A percentile compares a stretch with the other conserved stretches of the same genome.
phyloP scores from a whole-genome alignment of 768 basidiomycete species.

The Suillus americanus region DNA sequence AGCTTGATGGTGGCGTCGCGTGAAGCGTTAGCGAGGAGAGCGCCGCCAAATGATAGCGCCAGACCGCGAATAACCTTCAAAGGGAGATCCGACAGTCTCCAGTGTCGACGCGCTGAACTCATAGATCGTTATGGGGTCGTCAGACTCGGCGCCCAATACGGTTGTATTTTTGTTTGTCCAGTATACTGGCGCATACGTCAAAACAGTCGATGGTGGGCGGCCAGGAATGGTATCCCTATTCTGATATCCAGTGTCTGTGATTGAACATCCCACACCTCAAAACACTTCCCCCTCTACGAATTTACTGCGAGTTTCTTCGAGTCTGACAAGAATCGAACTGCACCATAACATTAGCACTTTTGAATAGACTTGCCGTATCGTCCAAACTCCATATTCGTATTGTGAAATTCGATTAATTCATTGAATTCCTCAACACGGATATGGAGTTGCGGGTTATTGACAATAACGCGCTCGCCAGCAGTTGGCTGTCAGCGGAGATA shows the following conservation, averaged over 20 bases:
- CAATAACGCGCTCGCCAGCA: neutral
- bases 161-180: neutral
- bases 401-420: too few relatives aligned
- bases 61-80: neutral
- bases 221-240: too few relatives aligned
- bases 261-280: neutral
- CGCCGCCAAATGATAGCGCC: neutral
- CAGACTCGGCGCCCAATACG: neutral
- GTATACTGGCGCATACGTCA: neutral
- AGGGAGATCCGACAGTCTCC: neutral
- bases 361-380: neutral
- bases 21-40: neutral
- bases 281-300: neutral
- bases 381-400: too few relatives aligned
- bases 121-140: neutral
- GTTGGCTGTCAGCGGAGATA: neutral
- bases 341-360: too few relatives aligned
- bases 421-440: too few relatives aligned
- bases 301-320: neutral
- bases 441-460: too few relatives aligned
- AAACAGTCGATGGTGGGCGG: too few relatives aligned
- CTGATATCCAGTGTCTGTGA: neutral
- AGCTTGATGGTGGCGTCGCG: neutral
- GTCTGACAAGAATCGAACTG: neutral
- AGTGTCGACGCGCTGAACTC: neutral